Base-by-base conservation (phyloP, 352 stramenopile genomes). In the Phytophthora cactorum region DNA sequence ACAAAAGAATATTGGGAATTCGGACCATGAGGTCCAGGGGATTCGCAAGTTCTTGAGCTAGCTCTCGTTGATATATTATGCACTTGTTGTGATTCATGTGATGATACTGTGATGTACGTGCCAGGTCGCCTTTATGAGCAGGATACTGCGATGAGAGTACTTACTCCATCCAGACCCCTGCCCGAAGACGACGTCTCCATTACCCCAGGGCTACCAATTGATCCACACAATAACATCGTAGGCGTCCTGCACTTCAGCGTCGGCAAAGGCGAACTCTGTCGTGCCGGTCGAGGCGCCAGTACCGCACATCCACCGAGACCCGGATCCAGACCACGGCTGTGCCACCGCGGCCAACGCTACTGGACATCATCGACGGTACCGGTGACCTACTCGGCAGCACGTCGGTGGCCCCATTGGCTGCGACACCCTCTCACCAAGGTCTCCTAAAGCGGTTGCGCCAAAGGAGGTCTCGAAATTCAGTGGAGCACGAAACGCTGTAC, bases 201-300 rank as follows among this genome's bases (percentile, higher is more conserved):
- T 93, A 22, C 82, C 91, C 86, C 86, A 95, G 3, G 77, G 70
- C 62, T 95, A 84, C 63, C 87, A 52, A 0, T 22, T 78, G 69
- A 95, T 84, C 86, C 86, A 95, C 55, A 93, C 82, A 22, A 22
- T 82, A 15, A 93, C 52, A 45, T 92, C 84, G 59, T 91, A 89
- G 11, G 72, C 82, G 47, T 95, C 86, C 17, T 84, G 58, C 15
- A 91, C 63, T 56, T 95, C 86, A 25, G 85, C 66, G 49, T 92
- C 81, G 2, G 64, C 70, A 38, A 95, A 95, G 52, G 93, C 86
- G 29, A 77, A 75, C 14, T 28, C 45, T 71, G 93, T 95, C 12
- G 72, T 52, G 36, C 86, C 86, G 1, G 71, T 80, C 25, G 86
- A 95, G 1, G 80, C 84, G 12, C 86, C 86, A 22, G 22, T 22